These are phyloP conservation scores for Musa balbisiana DNA, from an alignment of 202 grass and related monocot genomes.

Conservation along the genomic window DNA sequence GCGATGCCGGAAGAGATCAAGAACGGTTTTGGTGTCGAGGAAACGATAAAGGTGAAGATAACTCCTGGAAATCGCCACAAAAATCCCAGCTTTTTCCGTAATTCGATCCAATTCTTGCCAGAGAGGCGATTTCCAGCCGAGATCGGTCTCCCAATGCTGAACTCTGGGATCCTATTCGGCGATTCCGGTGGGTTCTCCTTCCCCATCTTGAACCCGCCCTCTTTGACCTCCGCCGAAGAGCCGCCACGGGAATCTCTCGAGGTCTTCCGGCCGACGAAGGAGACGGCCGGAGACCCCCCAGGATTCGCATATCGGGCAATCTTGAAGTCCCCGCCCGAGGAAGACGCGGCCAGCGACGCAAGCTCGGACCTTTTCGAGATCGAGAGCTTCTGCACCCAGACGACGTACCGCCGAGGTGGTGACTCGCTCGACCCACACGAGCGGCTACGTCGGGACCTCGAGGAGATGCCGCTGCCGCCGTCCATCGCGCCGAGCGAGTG, in stretches of 20 bases:
- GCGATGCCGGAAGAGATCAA: conserved; percentile 8
- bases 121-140: conserved; percentile 21
- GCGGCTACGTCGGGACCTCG: neutral
- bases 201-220: conserved; percentile 21
- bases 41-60: conserved; percentile 25
- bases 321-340: neutral
- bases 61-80: conserved; percentile 31
- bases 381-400: conserved; percentile 23
- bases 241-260: conserved; percentile 43
- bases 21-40: neutral
- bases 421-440: conserved; percentile 27
- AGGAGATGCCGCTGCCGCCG: neutral
- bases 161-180: neutral
- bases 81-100: neutral
- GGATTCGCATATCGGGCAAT: neutral
- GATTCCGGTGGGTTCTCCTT: conserved; percentile 32
- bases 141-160: conserved; percentile 22
- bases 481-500: conserved; percentile 15
- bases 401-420: conserved; percentile 9
- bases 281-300: neutral
- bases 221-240: conserved; percentile 16
- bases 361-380: conserved; percentile 43
- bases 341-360: conserved; percentile 20
- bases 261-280: conserved; percentile 34
- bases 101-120: neutral